A percentile compares a stretch with the other conserved stretches of the same genome.
These are phyloP conservation scores for Brettanomyces sp. DNA, from an alignment of 805 yeast genomes.

Conservation along the genomic window DNA sequence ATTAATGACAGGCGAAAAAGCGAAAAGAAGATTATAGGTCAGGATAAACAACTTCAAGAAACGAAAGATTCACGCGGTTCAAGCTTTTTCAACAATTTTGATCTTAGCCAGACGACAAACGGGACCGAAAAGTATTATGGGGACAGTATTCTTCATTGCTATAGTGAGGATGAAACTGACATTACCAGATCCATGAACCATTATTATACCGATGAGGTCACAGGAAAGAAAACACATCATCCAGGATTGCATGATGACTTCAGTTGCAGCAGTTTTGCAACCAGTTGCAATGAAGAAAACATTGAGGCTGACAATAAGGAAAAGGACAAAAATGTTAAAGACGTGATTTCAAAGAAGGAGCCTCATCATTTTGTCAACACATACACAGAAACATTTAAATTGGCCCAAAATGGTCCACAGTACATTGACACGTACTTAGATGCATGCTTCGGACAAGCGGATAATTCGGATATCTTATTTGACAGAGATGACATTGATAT, in stretches of 20 bases:
- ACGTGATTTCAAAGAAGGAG: background rate
- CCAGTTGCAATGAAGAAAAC: background rate
- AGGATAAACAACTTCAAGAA: background rate
- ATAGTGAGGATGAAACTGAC: background rate
- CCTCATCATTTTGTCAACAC: background rate
- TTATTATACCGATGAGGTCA: background rate
- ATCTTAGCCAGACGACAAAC: background rate
- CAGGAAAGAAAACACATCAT: background rate
- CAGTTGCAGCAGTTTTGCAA: background rate
- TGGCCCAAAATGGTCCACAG: background rate
- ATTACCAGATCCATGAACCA: background rate
- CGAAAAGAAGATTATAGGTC: too few relatives aligned
- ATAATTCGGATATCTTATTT: constrained; percentile 1
- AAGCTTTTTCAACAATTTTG: background rate
- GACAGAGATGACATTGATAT: background rate
- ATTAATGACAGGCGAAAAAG: background rate
- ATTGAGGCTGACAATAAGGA: background rate
- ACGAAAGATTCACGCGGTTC: background rate
- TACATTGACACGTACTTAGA: constrained; percentile 3
- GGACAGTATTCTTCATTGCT: background rate
- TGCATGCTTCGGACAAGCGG: constrained; percentile 4
- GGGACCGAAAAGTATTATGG: background rate
- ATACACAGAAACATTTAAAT: background rate
- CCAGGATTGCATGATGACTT: background rate
- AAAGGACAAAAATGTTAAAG: background rate